These are phyloP conservation scores for Zygosaccharomyces pseudobailii DNA, from an alignment of 1,139 yeast genomes.

Conservation along the genomic window DNA sequence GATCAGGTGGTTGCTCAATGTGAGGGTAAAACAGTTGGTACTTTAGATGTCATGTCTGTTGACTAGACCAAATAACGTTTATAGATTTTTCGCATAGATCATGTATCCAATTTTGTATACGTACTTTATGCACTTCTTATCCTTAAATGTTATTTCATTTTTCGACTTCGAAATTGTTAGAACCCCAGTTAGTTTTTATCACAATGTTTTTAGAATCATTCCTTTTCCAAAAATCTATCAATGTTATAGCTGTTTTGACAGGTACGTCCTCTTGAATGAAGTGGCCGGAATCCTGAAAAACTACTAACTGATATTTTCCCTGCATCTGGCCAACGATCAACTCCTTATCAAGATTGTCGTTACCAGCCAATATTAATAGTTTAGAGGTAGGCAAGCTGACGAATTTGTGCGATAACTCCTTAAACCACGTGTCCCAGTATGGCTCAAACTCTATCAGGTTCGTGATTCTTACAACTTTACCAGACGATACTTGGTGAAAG, in stretches of 20 bases:
- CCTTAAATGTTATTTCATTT: not conserved
- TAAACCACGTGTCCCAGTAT: conserved; percentile 83
- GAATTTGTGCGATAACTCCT: conserved; percentile 61
- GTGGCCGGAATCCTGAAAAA: conserved; percentile 81
- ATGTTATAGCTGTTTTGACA: conserved; percentile 53
- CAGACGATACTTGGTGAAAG: conserved; percentile 31
- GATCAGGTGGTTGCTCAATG: conserved; percentile 62
- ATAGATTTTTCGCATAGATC: not conserved
- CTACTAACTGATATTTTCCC: conserved; percentile 84
- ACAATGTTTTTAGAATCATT: conserved; percentile 39
- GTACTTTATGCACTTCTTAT: conserved; percentile 6
- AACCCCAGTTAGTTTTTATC: conserved; percentile 40
- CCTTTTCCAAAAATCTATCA: conserved; percentile 51
- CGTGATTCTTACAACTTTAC: conserved; percentile 53
- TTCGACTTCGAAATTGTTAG: not conserved
- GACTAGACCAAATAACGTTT: conserved; percentile 30
- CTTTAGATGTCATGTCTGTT: conserved; percentile 40
- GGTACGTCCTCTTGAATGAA: conserved; percentile 91
- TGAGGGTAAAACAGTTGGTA: conserved; percentile 36
- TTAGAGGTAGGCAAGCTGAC: conserved; percentile 55
- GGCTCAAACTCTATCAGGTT: conserved; percentile 56
- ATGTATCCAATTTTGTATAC: not conserved
- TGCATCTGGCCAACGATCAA: conserved; percentile 96
- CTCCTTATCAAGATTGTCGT: conserved; percentile 79
- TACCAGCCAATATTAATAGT: conserved; percentile 78